A percentile compares a stretch with the other conserved stretches of the same genome.
Conservation (phyloP, 129 eudicot species). For the Artemisia tridentata region DNA sequence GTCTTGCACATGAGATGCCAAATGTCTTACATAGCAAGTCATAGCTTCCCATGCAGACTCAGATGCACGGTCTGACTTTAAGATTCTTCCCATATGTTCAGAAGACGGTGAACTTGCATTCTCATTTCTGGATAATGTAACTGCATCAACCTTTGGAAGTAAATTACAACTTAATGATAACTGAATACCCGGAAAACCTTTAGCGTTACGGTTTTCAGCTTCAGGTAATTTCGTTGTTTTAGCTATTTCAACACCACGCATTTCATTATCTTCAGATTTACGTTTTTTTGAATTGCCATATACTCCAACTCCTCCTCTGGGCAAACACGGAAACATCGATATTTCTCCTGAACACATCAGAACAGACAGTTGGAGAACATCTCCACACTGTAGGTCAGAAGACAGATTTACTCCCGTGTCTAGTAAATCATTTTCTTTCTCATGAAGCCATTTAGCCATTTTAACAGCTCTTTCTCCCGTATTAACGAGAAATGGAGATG, state of each 20-base stretch:
- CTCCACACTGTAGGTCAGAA: slow-evolving; percentile 81
- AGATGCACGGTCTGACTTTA: slow-evolving; percentile 24
- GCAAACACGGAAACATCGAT: slow-evolving; percentile 60
- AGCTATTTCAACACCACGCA: slow-evolving; percentile 35
- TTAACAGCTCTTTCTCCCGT: slow-evolving; percentile 73
- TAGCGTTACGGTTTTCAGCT: slow-evolving; percentile 67
- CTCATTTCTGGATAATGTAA: slow-evolving; percentile 37
- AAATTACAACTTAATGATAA: slow-evolving; percentile 44
- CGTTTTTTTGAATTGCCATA: slow-evolving; percentile 59
- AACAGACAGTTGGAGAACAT: slow-evolving; percentile 61
- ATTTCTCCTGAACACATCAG: slow-evolving; percentile 63
- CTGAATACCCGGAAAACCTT: slow-evolving; percentile 91
- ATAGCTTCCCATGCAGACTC: slow-evolving; percentile 80
- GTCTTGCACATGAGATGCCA: slow-evolving; percentile 28
- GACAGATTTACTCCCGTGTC: slow-evolving; percentile 62
- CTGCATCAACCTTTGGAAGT: slow-evolving; percentile 41
- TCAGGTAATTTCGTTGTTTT: slow-evolving; percentile 52
- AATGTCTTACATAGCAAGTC: slow-evolving; percentile 53
- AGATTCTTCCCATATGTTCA: slow-evolving; percentile 31
- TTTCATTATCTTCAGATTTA: slow-evolving; percentile 57
- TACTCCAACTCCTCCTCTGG: slow-evolving; percentile 86
- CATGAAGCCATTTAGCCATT: slow-evolving; percentile 70
- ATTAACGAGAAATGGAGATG: slow-evolving; percentile 61
- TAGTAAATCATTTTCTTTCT: slow-evolving; percentile 54
- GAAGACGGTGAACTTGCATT: slow-evolving; percentile 22